These are phyloP conservation scores for Cadophora sp. DNA, from an alignment of 2,329 filamentous ascomycete species.

Conservation along the genomic window DNA sequence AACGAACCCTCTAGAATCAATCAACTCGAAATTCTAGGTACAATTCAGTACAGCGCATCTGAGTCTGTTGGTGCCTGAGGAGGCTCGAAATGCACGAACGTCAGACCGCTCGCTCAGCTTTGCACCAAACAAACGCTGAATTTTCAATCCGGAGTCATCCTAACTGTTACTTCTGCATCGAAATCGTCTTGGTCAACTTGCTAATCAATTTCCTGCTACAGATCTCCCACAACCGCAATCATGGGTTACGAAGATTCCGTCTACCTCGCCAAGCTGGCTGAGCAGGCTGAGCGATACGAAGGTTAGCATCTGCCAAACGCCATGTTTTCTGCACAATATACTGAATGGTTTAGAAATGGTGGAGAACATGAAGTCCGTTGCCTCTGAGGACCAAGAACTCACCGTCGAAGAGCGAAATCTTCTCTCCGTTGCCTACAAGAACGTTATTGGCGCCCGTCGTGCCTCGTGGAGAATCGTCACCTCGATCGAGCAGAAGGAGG, in stretches of 20 bases:
- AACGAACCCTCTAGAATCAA: constrained; percentile 11
- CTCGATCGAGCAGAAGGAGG: constrained; percentile 99
- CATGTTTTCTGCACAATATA: constrained; percentile 15
- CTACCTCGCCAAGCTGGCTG: constrained; percentile 99
- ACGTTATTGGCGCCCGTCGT: constrained; percentile 95
- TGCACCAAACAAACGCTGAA: background rate
- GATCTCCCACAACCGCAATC: constrained; percentile 57
- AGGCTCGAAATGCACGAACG: constrained; percentile 15
- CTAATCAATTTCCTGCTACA: constrained; percentile 23
- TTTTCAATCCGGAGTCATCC: background rate
- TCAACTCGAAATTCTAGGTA: background rate
- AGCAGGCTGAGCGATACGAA: constrained; percentile 99
- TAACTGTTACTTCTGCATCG: background rate
- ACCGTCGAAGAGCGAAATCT: constrained; percentile 97
- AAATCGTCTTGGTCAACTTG: background rate
- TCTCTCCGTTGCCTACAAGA: constrained; percentile 98
- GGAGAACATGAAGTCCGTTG: constrained; percentile 99
- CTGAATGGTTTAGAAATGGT: constrained; percentile 82
- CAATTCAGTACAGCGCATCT: background rate
- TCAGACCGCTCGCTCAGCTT: constrained; percentile 23
- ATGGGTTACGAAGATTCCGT: constrained; percentile 99
- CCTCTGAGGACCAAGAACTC: constrained; percentile 82
- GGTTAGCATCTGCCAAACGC: constrained; percentile 65
- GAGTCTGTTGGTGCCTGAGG: constrained; percentile 3
- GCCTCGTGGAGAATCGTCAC: constrained; percentile 98